phyloP scores from a whole-genome alignment of 2,329 filamentous ascomycete genomes.

The Lithohypha guttulata region DNA sequence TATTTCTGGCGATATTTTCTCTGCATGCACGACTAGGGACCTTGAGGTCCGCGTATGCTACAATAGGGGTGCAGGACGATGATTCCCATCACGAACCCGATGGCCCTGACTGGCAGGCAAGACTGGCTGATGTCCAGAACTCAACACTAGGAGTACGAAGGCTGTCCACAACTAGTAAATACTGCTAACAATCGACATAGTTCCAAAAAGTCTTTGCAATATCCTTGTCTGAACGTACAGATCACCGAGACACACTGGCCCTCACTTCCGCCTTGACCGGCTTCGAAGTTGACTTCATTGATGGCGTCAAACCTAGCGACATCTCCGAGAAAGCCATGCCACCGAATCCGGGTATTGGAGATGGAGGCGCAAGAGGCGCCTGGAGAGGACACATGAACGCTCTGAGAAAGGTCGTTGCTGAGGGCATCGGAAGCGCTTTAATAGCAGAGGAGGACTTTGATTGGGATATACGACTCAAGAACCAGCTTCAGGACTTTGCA shows the following conservation, averaged over 20 bases:
- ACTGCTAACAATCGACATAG: slow-evolving; percentile 22
- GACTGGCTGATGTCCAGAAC: slow-evolving; percentile 17
- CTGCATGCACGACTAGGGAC: no score
- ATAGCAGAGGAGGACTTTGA: slow-evolving; percentile 48
- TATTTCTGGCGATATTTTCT: no score
- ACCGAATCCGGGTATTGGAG: slow-evolving; percentile 21
- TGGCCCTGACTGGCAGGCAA: no score
- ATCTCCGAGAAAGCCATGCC: slow-evolving; percentile 36
- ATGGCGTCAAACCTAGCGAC: slow-evolving; percentile 33
- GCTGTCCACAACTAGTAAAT: background rate
- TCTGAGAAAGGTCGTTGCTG: slow-evolving; percentile 31
- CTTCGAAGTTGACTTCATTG: slow-evolving; percentile 36
- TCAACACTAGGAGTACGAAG: slow-evolving; percentile 23
- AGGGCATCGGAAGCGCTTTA: slow-evolving; percentile 37
- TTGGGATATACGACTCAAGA: slow-evolving; percentile 43
- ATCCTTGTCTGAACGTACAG: slow-evolving; percentile 36
- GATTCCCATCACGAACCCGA: no score
- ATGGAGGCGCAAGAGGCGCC: slow-evolving; percentile 27
- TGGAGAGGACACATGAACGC: slow-evolving; percentile 35
- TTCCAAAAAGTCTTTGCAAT: slow-evolving; percentile 34
- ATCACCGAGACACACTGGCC: slow-evolving; percentile 39
- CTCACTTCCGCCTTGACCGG: slow-evolving; percentile 32
- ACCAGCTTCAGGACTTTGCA: slow-evolving; percentile 35
- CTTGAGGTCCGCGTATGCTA: no score
- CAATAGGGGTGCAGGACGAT: no score